Evolutionary conservation across 2,329 filamentous ascomycete genomes (phyloP), one percentile per base, ranked within the genome.

Genomic region (Shiraia sp.): DNA sequence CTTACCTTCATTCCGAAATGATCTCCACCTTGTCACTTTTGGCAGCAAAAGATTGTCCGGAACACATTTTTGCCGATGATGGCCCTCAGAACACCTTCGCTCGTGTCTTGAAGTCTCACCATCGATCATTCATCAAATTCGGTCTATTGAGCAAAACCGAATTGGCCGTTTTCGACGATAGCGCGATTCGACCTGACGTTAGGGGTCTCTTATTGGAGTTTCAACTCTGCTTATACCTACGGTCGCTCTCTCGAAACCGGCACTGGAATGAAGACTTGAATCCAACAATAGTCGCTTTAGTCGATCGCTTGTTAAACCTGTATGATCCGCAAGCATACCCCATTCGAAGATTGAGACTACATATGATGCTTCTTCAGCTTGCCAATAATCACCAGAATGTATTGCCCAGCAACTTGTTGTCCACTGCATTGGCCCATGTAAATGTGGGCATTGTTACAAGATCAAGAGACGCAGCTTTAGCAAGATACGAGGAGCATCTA

Each of bases 341-440:
- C 2, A 34, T 72, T 26, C 59, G 69, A 32, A 54, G 59, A 14
- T 47, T 60, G 27, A 59, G 70, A 32, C 42, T 61, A 13, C 47
- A 31, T 5, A 36, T 59, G 6, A 34, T 55, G 7, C 43, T 68
- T 24, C 49, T 69, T 10, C 65, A 66, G 33, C 49, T 70, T 24
- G 77, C 75, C 7, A 79, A 81, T 2, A 78, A 81, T 1, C 69
- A 86, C 13, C 82, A 87, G 49, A 79, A 86, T 54, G 72, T 83
- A 22, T 64, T 86, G 30, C 36, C 51, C 51, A 23, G 61, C 43
- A 33, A 36, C 3, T 27, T 43, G 10, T 16, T 52, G 10, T 28
- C 27, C 10, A 29, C 32, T 4, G 35, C 42, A 15, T 17, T 15
- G 8, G 30, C 41, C 6, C 17, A 15, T 8, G 43, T 48, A 1